A percentile compares a stretch with the other conserved stretches of the same genome.
phyloP scores from a whole-genome alignment of 768 basidiomycete species.

The Phanerochaete carnosa region DNA sequence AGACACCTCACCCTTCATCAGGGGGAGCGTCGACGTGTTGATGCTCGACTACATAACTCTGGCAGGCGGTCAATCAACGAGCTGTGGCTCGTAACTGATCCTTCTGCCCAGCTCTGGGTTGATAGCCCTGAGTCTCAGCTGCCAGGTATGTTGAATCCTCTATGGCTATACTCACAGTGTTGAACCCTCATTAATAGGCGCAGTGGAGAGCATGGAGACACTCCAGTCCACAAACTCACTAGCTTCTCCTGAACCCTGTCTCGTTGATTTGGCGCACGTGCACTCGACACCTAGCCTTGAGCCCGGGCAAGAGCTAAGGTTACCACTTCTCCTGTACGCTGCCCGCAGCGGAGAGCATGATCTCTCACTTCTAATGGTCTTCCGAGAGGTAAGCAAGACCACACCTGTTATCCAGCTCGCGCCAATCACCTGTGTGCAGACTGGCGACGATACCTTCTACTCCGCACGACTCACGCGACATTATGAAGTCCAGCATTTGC shows the following conservation, averaged over 20 bases:
- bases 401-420: background rate
- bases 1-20: slow-evolving; percentile 51
- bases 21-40: slow-evolving; percentile 62
- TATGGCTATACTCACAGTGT: background rate
- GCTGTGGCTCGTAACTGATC: slow-evolving; percentile 64
- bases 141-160: background rate
- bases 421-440: slow-evolving; percentile 29
- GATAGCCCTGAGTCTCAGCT: slow-evolving; percentile 12
- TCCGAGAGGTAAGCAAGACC: slow-evolving; percentile 48
- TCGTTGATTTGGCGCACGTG: slow-evolving; percentile 36
- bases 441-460: slow-evolving; percentile 48
- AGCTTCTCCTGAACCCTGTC: slow-evolving; percentile 40
- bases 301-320: slow-evolving; percentile 46
- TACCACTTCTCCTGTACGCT: slow-evolving; percentile 57
- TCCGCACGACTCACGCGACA: slow-evolving; percentile 49
- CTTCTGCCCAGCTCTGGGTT: slow-evolving; percentile 64
- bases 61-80: slow-evolving; percentile 61
- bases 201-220: slow-evolving; percentile 28
- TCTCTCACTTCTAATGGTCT: slow-evolving; percentile 62
- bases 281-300: slow-evolving; percentile 29
- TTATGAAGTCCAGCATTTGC: slow-evolving; percentile 58
- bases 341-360: slow-evolving; percentile 44
- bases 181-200: background rate
- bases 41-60: slow-evolving; percentile 61
- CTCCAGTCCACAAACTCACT: slow-evolving; percentile 54